Base-by-base conservation (phyloP, 1,284 basidiomycete species). In the Coniferiporia sulphurascens region DNA sequence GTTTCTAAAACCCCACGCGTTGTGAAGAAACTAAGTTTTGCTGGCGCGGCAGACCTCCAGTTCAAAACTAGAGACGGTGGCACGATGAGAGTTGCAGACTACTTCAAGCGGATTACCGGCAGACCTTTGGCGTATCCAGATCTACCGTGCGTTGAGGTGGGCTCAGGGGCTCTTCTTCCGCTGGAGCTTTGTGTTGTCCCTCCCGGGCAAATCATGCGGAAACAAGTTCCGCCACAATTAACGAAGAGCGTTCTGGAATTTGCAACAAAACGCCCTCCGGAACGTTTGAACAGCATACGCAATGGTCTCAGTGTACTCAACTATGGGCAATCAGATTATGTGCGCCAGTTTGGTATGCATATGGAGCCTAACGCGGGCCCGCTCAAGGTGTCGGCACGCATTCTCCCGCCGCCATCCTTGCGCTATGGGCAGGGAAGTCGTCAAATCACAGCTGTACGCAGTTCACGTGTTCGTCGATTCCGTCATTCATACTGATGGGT, bases 301-400 rank as follows among this genome's bases (percentile, higher is more conserved):
- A 74, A 75, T 22, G 87, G 85, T 2, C 73, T 87, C 35, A 72
- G 69, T 55, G 85, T 86, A 65, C 74, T 91, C 51, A 74, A 78
- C 32, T 89, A 89, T 64, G 84, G 85, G 0, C 80, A 86, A 70
- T 89, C 87, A 0, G 82, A 88, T 70, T 91, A 89, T 64, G 80
- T 91, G 32, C 76, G 79, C 62, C 55, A 52, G 3, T 60, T 61
- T n/a, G 59, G 56, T 1, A 60, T 57, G 56, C 46, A 44, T 35
- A 52, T 62, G 45, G 15, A 5, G 68, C 76, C 7, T 69, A 57
- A 58, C 45, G 15, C 71, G 3, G 75, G 76, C 5, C 80, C 85
- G 0, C 70, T 87, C 27, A 73, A 68, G 36, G 73, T 88, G 27
- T 69, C 77, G 15, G 88, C 87, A 0, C 80, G 89, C 7, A 72